phyloP scores from a whole-genome alignment of 1,284 basidiomycete species.

The Tilletiaria anomala region DNA sequence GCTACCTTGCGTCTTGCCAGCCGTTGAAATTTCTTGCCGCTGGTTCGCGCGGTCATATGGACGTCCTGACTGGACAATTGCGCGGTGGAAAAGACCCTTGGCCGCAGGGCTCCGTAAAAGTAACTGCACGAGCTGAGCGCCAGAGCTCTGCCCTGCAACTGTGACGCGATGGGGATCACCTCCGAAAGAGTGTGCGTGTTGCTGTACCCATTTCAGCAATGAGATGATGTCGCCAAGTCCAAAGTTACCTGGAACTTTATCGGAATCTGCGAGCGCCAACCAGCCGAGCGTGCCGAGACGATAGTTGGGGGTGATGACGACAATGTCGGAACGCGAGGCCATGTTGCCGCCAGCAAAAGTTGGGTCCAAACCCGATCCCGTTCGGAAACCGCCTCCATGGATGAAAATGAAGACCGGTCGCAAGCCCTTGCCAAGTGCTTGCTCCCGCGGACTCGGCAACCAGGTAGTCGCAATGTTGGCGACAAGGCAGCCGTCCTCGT shows the following conservation, averaged over 20 bases:
- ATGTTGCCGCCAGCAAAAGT: constrained; percentile 44
- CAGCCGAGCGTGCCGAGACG: constrained; percentile 36
- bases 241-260: constrained; percentile 3
- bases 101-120: constrained; percentile 1
- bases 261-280: constrained; percentile 6
- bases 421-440: constrained; percentile 14
- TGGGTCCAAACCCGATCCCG: constrained; percentile 41
- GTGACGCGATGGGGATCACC: constrained; percentile 6
- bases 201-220: constrained; percentile 6
- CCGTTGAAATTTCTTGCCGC: no score
- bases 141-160: constrained; percentile 5
- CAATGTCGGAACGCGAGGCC: constrained; percentile 43
- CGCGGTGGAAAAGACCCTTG: constrained; percentile 3
- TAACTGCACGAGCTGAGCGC: constrained; percentile 4
- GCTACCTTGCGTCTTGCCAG: no score
- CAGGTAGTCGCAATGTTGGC: constrained; percentile 49
- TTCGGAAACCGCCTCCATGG: constrained; percentile 41
- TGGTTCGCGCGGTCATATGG: neutral
- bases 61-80: neutral
- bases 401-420: constrained; percentile 49
- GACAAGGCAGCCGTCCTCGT: constrained; percentile 45
- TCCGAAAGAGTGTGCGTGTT: constrained; percentile 4
- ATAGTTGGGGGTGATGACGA: constrained; percentile 51
- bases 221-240: constrained; percentile 5
- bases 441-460: constrained; percentile 24